Conservation (phyloP, 2,329 filamentous ascomycete species). For the Penicillium palitans region DNA sequence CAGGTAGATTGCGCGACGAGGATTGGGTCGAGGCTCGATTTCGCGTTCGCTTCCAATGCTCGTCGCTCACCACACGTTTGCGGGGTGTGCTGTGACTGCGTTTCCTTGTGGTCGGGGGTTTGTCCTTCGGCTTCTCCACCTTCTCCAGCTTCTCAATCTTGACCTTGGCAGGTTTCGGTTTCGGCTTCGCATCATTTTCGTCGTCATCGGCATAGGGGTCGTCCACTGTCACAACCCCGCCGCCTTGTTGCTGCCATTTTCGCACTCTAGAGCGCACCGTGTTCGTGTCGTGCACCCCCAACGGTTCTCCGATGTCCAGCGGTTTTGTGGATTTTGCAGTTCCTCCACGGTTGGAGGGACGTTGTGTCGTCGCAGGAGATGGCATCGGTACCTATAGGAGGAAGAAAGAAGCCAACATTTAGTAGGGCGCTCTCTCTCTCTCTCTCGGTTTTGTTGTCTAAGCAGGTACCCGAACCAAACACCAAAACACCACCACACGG, state of each 20-base stretch:
- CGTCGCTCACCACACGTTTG: slow-evolving; percentile 90
- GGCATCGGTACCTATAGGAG: slow-evolving; percentile 40
- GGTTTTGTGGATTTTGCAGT: slow-evolving; percentile 58
- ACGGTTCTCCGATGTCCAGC: slow-evolving; percentile 51
- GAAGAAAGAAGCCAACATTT: background rate
- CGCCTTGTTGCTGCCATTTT: slow-evolving; percentile 80
- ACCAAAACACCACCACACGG: background rate
- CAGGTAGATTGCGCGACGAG: slow-evolving; percentile 41
- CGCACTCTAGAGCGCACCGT: slow-evolving; percentile 77
- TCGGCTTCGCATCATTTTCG: slow-evolving; percentile 33
- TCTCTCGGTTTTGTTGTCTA: slow-evolving; percentile 13
- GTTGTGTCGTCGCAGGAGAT: slow-evolving; percentile 39
- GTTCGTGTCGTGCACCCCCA: slow-evolving; percentile 61
- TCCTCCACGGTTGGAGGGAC: slow-evolving; percentile 52
- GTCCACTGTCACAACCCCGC: slow-evolving; percentile 63
- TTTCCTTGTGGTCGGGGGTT: slow-evolving; percentile 29
- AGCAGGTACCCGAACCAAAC: slow-evolving; percentile 8
- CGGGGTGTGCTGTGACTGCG: slow-evolving; percentile 66
- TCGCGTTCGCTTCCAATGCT: slow-evolving; percentile 69
- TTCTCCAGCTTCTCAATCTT: slow-evolving; percentile 30
- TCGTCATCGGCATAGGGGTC: slow-evolving; percentile 60
- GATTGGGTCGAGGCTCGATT: slow-evolving; percentile 47
- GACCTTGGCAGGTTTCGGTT: slow-evolving; percentile 22
- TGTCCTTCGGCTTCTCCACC: slow-evolving; percentile 18
- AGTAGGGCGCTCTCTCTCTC: background rate